Percentiles rank a stretch among this genome's conserved stretches.
phyloP scores from a whole-genome alignment of 169 alveolate species.

The Perkinsus chesapeaki region DNA sequence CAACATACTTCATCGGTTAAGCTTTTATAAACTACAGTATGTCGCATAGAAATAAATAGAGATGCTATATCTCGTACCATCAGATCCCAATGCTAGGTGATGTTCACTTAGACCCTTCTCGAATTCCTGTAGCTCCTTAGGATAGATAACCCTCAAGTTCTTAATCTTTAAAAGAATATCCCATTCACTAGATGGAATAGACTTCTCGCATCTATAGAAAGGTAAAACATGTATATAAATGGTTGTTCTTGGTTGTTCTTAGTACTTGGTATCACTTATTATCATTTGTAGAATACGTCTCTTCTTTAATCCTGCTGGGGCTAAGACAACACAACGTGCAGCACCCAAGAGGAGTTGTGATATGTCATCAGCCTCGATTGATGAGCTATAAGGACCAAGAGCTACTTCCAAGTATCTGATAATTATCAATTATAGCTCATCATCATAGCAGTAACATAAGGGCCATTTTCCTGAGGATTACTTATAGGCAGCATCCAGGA shows the following conservation, averaged over 20 bases:
- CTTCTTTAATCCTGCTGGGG: constrained; percentile 56
- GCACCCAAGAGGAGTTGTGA: constrained; percentile 39
- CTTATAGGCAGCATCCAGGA: constrained; percentile 44
- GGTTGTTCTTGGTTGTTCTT: neutral
- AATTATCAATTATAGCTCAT: neutral
- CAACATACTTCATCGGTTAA: no score
- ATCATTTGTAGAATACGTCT: constrained; percentile 34
- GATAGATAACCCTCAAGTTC: constrained; percentile 42
- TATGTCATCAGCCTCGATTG: constrained; percentile 36
- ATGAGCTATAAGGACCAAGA: neutral
- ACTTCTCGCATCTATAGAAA: constrained; percentile 48
- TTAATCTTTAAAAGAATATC: constrained; percentile 48
- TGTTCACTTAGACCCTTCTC: constrained; percentile 39
- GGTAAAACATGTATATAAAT: neutral
- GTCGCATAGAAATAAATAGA: no score
- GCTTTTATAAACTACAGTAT: no score
- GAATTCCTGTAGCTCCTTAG: constrained; percentile 39
- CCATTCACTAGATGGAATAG: constrained; percentile 28
- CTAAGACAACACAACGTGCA: constrained; percentile 48
- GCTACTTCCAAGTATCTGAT: neutral
- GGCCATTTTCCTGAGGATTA: constrained; percentile 39
- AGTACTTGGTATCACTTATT: neutral
- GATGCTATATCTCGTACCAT: neutral
- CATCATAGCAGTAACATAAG: neutral
- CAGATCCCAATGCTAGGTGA: constrained; percentile 38